Base-by-base conservation (phyloP, 208 protist genomes). In the Plasmodiophora brassicae region DNA sequence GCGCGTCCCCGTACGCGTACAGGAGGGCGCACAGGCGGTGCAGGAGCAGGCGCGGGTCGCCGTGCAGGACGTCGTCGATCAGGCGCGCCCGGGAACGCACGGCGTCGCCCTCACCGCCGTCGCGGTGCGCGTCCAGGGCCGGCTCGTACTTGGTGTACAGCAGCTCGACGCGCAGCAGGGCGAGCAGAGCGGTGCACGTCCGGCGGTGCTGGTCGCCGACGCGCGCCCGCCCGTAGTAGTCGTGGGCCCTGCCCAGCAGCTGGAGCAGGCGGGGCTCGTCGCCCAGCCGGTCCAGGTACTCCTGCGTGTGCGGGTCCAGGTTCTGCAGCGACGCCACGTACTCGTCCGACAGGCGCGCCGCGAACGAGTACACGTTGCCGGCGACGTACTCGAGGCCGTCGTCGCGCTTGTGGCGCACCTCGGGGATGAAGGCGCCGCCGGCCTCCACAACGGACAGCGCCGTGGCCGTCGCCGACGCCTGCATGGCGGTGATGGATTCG, bases 271-370 rank as follows among this genome's bases (percentile, higher is more conserved):
- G 54, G 84, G 41, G 46, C 89, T 94, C 94, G 45, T 95, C 93
- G 0, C 45, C 22, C 0, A 96, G 91, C 28, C 94, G 91, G 0
- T 88, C 84, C 1, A 93, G 54, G 86, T 96, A 96, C 5, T 93
- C 92, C 20, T 71, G 60, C 1, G 91, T 93, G 91, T 96, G 93
- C 20, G 93, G 92, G 50, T 95, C 92, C 10, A 94, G 78, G 28
- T 89, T 44, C 85, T 94, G 95, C 10, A 96, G 92, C 38, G 57
- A 85, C 57, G 92, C 91, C 39, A 50, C 91, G 85, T 94, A 93
- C 88, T 96, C 93, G 50, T 95, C 91, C 57, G 95, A 94, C 5
- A 96, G 91, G 14, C 92, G 90, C 84, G 94, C 91, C 43, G 94
- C 60, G 36, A 94, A 92, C 0, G 91, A 50, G 41, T 93, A 65